Base-by-base conservation (phyloP, 176 grass and related monocot genomes). In the Oryza longistaminata region DNA sequence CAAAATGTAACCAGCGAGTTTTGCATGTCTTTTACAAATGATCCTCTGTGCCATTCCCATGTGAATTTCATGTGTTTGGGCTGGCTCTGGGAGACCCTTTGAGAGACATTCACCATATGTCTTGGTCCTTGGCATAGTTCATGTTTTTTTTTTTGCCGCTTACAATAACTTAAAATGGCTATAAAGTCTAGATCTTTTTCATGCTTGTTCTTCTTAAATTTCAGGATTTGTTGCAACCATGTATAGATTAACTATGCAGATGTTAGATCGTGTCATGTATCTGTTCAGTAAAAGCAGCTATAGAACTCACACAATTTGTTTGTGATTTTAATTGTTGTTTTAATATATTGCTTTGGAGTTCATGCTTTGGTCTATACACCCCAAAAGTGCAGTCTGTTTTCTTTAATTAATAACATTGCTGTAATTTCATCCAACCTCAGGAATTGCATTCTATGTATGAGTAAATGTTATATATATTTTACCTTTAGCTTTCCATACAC, bases 31-130 rank as follows among this genome's bases (percentile, higher is more conserved):
- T 78, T 89, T 37, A 69, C 17, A 62, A 69, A 15, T 71, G 66
- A 68, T 75, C n/a, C 66, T 66, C 21, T 17, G 7, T 62, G n/a
- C 16, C 44, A 68, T 86, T 83, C 61, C 45, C 25, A 78, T 90
- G 55, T 27, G 43, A 44, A 9, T 35, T 78, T 86, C 5, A 37
- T 52, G 31, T 82, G 1, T 60, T 78, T 86, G 0, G 13, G 44
- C 58, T 82, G 34, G 35, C 6, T 82, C 77, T 76, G 44, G 37
- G 55, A 42, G 29, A 42, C 22, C 66, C 31, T 67, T 0, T 0
- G 9, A 73, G 58, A 66, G 22, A 50, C 10, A 79, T 58, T 16
- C 11, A 67, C 31, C n/a, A 50, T 27, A 76, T 77, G 40, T 19
- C n/a, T 64, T 27, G n/a, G 44, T 46, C 49, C 13, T 49, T 13